These are phyloP conservation scores for Exsudoporus frostii DNA, from an alignment of 768 basidiomycete species.

Conservation along the genomic window DNA sequence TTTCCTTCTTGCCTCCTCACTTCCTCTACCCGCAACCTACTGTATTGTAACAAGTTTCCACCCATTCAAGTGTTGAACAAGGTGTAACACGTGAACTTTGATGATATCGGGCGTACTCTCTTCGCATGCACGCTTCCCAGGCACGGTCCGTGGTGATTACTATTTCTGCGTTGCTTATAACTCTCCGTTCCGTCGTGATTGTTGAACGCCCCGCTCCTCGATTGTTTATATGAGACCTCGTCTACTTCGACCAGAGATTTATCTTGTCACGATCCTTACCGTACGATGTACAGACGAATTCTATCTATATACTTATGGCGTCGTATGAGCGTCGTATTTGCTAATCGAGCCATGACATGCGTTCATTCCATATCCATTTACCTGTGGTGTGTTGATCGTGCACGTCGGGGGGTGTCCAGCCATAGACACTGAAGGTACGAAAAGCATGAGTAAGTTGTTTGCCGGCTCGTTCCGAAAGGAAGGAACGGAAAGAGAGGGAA, in stretches of 20 bases:
- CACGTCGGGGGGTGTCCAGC: conserved; percentile 8
- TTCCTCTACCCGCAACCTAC: conserved; percentile 49
- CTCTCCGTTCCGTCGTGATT: conserved; percentile 10
- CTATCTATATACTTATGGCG: conserved; percentile 22
- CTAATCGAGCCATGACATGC: conserved; percentile 49
- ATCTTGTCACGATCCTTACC: conserved; percentile 30
- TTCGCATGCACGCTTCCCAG: conserved; percentile 13
- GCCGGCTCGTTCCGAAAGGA: too few relatives aligned
- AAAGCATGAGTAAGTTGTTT: not conserved
- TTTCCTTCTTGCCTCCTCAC: conserved; percentile 19
- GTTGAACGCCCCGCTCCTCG: conserved; percentile 3
- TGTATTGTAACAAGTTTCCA: conserved; percentile 77
- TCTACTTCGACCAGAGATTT: conserved; percentile 9
- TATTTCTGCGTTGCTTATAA: conserved; percentile 13
- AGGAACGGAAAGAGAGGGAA: too few relatives aligned
- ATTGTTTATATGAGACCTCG: conserved; percentile 20
- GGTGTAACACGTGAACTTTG: conserved; percentile 49
- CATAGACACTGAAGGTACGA: conserved; percentile 15
- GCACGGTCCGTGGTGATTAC: conserved; percentile 12
- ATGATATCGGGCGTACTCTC: conserved; percentile 30
- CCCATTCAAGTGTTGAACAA: conserved; percentile 58
- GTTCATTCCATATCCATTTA: conserved; percentile 45
- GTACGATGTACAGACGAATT: conserved; percentile 28
- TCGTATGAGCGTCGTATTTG: conserved; percentile 26
- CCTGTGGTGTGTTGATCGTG: conserved; percentile 24